Evolutionary conservation across 495 filamentous ascomycete genomes (phyloP).

Genomic region (Neurospora sp.): DNA sequence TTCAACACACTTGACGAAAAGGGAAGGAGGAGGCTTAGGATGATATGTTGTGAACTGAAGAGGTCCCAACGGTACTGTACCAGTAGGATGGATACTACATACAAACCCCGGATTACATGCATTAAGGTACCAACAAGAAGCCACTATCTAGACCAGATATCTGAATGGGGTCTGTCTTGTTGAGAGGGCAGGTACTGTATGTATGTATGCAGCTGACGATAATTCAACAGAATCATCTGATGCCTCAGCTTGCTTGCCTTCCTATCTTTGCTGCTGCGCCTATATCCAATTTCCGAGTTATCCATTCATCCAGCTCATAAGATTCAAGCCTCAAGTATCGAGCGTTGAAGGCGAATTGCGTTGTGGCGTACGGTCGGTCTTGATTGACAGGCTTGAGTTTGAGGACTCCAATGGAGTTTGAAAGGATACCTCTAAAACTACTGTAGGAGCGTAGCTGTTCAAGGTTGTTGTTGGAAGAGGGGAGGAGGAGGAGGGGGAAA

Average conservation of each 20-base stretch:
- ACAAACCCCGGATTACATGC: neutral
- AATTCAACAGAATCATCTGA: neutral
- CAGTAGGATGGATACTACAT: neutral
- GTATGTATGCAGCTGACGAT: neutral
- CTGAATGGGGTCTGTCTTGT: too few species aligned
- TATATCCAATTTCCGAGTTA: neutral
- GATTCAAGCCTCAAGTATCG: neutral
- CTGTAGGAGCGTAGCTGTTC: neutral
- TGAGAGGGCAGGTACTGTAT: too few species aligned
- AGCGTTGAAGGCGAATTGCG: neutral
- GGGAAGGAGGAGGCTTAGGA: neutral
- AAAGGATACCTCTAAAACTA: too few species aligned
- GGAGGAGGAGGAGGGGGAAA: neutral
- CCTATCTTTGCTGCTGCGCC: neutral
- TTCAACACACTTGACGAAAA: neutral
- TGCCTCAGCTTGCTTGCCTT: neutral
- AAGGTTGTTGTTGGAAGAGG: neutral
- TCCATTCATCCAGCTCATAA: neutral
- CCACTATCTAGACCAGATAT: too few species aligned
- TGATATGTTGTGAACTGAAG: neutral
- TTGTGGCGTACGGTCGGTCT: neutral
- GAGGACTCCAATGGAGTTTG: neutral
- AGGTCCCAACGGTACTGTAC: neutral
- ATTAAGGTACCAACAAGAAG: too few species aligned
- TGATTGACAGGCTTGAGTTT: neutral